These are phyloP conservation scores for Schrenkiella parvula DNA, from an alignment of 345 rosid genomes.

Conservation along the genomic window DNA sequence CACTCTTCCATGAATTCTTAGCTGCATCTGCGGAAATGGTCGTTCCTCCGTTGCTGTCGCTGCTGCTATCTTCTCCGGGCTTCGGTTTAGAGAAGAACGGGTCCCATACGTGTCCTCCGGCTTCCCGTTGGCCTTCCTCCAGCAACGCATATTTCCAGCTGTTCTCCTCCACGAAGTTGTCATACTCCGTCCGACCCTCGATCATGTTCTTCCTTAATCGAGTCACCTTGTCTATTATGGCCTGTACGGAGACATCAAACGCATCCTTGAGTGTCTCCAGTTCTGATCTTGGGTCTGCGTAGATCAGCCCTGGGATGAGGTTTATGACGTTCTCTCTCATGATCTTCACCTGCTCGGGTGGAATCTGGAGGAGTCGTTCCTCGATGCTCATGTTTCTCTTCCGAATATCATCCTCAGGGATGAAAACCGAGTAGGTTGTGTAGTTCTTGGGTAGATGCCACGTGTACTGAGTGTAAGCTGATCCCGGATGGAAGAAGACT, in stretches of 20 bases:
- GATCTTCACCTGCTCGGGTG: slow-evolving; percentile 63
- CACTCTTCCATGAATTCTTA: slow-evolving; percentile 84
- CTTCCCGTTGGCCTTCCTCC: slow-evolving; percentile 77
- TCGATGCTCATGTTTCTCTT: slow-evolving; percentile 72
- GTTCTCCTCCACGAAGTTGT: slow-evolving; percentile 81
- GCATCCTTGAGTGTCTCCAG: slow-evolving; percentile 66
- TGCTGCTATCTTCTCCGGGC: slow-evolving; percentile 33
- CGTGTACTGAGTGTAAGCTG: slow-evolving; percentile 83
- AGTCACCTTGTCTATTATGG: slow-evolving; percentile 72
- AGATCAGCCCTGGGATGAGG: slow-evolving; percentile 67
- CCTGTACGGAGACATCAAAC: slow-evolving; percentile 77
- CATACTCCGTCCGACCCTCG: slow-evolving; percentile 67
- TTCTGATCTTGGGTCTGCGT: slow-evolving; percentile 74
- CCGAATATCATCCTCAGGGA: slow-evolving; percentile 73
- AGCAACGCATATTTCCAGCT: slow-evolving; percentile 85
- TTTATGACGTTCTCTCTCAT: slow-evolving; percentile 73
- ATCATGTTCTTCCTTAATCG: slow-evolving; percentile 74
- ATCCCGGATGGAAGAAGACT: slow-evolving; percentile 89
- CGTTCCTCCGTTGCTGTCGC: slow-evolving; percentile 39
- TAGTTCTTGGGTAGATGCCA: slow-evolving; percentile 91
- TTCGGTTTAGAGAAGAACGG: slow-evolving; percentile 93
- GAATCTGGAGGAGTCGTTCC: slow-evolving; percentile 60
- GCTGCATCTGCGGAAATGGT: slow-evolving; percentile 68
- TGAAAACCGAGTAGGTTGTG: slow-evolving; percentile 79
- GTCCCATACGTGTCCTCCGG: slow-evolving; percentile 84